Conservation (phyloP, 805 yeast genomes). For the Crinitomyces ghanaensis region DNA sequence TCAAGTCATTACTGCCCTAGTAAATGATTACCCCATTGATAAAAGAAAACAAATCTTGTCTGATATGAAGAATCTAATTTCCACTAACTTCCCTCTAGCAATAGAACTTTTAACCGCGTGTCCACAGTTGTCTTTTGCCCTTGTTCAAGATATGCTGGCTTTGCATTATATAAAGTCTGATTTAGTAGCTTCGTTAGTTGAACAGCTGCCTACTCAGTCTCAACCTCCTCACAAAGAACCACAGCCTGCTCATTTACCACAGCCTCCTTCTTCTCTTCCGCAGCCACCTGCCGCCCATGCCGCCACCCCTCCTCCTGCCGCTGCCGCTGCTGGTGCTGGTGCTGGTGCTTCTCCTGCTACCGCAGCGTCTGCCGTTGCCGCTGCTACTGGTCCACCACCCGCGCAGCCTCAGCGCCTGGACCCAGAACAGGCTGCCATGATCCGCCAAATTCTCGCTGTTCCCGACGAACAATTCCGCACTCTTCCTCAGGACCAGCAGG, state of each 20-base stretch:
- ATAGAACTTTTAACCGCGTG: slow-evolving; percentile 48
- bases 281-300: no score
- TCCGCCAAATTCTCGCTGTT: slow-evolving; percentile 41
- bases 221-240: slow-evolving; percentile 1
- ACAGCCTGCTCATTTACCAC: no score
- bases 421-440: slow-evolving; percentile 35
- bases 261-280: slow-evolving; percentile 1
- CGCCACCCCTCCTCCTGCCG: slow-evolving; percentile 4
- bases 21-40: slow-evolving; percentile 32
- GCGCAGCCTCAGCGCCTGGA: slow-evolving; percentile 16
- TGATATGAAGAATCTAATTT: slow-evolving; percentile 51
- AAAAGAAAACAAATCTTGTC: slow-evolving; percentile 38
- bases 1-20: slow-evolving; percentile 35
- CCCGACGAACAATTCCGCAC: slow-evolving; percentile 39
- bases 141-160: slow-evolving; percentile 57
- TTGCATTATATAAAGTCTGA: slow-evolving; percentile 26
- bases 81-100: slow-evolving; percentile 46
- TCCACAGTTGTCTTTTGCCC: slow-evolving; percentile 76
- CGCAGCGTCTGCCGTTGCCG: slow-evolving; percentile 15
- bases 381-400: slow-evolving; percentile 14
- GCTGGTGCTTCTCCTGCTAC: slow-evolving; percentile 8
- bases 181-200: slow-evolving; percentile 17
- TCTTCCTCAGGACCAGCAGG: slow-evolving; percentile 42
- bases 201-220: slow-evolving; percentile 4
- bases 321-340: slow-evolving; percentile 1